Conservation (phyloP, 352 stramenopile genomes). For the Pythium phragmiticola region DNA sequence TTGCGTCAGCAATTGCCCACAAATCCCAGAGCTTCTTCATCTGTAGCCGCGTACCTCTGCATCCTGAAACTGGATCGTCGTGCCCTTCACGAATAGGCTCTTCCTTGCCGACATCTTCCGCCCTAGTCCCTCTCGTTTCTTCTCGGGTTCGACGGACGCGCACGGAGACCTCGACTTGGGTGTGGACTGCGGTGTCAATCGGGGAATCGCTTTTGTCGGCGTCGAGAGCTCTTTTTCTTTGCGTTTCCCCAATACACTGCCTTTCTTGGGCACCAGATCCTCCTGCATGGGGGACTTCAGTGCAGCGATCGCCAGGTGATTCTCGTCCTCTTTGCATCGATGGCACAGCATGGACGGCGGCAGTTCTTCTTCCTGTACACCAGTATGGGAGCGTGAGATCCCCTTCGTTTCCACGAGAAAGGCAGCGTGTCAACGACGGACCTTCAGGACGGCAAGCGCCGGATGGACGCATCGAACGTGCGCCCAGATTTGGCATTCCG, state of each 20-base stretch:
- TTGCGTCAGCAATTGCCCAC: background rate
- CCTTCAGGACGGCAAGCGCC: slow-evolving; percentile 31
- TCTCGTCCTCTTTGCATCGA: slow-evolving; percentile 33
- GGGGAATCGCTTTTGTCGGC: slow-evolving; percentile 33
- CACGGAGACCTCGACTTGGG: slow-evolving; percentile 2
- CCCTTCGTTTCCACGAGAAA: background rate
- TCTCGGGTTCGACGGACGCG: slow-evolving; percentile 13
- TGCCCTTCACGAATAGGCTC: slow-evolving; percentile 57
- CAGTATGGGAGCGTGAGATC: background rate
- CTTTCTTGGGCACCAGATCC: background rate
- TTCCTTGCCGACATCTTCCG: slow-evolving; percentile 31
- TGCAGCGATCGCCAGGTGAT: slow-evolving; percentile 2
- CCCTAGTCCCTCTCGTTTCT: background rate
- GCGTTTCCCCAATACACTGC: slow-evolving; percentile 3
- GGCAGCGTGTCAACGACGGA: slow-evolving; percentile 10
- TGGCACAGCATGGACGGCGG: slow-evolving; percentile 58
- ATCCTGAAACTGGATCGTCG: slow-evolving; percentile 64
- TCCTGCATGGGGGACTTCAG: slow-evolving; percentile 6
- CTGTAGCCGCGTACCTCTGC: slow-evolving; percentile 37
- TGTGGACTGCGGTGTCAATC: slow-evolving; percentile 4
- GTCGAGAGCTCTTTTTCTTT: slow-evolving; percentile 24
- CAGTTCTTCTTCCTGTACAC: slow-evolving; percentile 35
- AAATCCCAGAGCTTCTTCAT: background rate
- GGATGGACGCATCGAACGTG: slow-evolving; percentile 71
- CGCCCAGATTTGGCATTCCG: slow-evolving; percentile 71